Evolutionary conservation across 768 basidiomycete species (phyloP), one percentile per base, ranked within the genome.

Genomic region (Pleurotus tuoliensis): DNA sequence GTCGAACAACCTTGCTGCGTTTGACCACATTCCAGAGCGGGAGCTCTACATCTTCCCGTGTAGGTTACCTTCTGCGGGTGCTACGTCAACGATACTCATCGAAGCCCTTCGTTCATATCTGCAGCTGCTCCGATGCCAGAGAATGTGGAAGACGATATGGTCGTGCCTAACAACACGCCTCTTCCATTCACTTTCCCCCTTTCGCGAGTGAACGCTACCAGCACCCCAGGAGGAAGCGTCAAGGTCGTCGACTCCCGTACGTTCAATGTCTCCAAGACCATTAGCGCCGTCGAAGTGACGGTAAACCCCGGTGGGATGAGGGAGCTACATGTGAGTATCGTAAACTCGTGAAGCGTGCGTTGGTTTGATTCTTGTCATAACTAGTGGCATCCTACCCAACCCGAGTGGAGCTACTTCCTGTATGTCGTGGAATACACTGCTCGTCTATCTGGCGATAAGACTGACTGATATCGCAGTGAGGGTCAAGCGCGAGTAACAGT

Each of bases 311-410:
- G 82, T n/a, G 85, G 81, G 7, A 78, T 86, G 72, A 76, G 82
- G 56, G 84, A 83, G 61, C 73, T 84, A 57, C 83, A 86, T 67
- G 81, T 81, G 66, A 61, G 76, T 64, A 24, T 15, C 8, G 22
- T 15, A 9, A 18, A 11, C 20, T 13, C 7, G 45, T 15, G 1
- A 25, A 25, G 24, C 2, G 30, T 34, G 11, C 30, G 30, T 12
- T 34, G 8, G 30, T 9, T 34, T 34, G 8, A 11, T 20, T 16
- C 18, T 37, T 3, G 15, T 15, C 41, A 11, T 41, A 47, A 11
- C 46, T 5, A 86, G 85, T 88, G 87, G 87, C 87, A 88, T 60
- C 86, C 87, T 5, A 82, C 81, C 9, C 73, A 83, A 62, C 82
- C 85, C 57, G 85, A 86, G 68, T 87, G 85, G 85, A 75, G 70